These are phyloP conservation scores for Hamamelis virginiana DNA, from an alignment of 164 flowering plant genomes.

Conservation along the genomic window DNA sequence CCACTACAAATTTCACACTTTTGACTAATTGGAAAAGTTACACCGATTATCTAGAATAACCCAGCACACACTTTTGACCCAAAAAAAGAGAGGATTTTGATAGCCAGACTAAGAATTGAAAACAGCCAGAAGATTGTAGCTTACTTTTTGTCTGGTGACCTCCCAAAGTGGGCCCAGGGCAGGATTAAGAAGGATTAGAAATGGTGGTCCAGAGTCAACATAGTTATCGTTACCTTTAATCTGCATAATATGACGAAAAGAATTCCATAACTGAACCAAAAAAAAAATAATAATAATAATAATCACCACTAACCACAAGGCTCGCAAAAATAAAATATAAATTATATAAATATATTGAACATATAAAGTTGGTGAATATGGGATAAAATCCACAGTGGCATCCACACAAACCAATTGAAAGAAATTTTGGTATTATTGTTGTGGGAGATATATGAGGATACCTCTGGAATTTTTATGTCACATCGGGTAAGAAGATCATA, in stretches of 20 bases:
- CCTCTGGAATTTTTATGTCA: constrained; percentile 71
- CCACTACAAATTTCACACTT: too few species aligned
- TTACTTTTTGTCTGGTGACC: constrained; percentile 85
- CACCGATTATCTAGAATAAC: too few species aligned
- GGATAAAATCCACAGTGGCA: background rate
- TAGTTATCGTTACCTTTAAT: constrained; percentile 66
- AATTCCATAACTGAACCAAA: background rate
- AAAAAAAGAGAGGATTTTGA: background rate
- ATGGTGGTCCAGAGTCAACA: constrained; percentile 77
- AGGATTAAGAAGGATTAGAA: constrained; percentile 85
- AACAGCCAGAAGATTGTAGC: constrained; percentile 5
- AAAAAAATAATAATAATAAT: background rate
- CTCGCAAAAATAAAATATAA: background rate
- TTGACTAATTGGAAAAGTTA: background rate
- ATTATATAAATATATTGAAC: background rate
- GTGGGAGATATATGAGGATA: constrained; percentile 20
- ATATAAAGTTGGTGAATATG: background rate
- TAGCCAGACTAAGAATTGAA: background rate
- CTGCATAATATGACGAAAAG: constrained; percentile 34
- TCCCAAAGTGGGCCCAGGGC: constrained; percentile 98
- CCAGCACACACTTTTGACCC: background rate
- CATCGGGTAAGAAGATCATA: constrained; percentile 79
- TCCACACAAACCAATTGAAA: background rate
- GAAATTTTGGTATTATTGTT: background rate
- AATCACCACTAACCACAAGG: background rate